These are phyloP conservation scores for Penicillium pancosmium DNA, from an alignment of 495 filamentous ascomycete species.

Conservation along the genomic window DNA sequence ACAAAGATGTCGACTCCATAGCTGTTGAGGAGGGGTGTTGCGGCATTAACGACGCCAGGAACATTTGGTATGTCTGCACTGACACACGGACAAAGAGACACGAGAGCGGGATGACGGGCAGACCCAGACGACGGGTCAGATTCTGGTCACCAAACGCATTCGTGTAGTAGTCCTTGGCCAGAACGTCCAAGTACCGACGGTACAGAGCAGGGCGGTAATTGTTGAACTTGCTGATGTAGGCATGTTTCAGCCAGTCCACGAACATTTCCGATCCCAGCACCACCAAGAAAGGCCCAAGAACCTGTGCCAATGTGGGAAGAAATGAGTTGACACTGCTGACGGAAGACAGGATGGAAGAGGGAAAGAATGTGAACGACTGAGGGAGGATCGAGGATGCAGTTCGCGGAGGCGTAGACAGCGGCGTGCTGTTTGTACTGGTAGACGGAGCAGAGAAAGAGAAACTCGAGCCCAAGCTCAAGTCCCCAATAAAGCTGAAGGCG, in stretches of 20 bases:
- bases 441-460: conserved; percentile 34
- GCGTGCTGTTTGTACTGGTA: conserved; percentile 50
- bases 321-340: conserved; percentile 48
- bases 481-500: conserved; percentile 45
- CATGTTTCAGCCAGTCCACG: conserved; percentile 97
- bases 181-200: conserved; percentile 82
- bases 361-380: conserved; percentile 84
- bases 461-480: conserved; percentile 34
- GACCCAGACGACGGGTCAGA: conserved; percentile 83
- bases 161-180: conserved; percentile 97
- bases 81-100: conserved; percentile 95
- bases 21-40: conserved; percentile 72
- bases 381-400: conserved; percentile 70
- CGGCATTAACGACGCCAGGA: conserved; percentile 82
- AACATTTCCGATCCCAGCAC: conserved; percentile 95
- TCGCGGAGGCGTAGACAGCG: conserved; percentile 49
- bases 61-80: conserved; percentile 98
- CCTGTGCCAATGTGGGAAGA: conserved; percentile 77
- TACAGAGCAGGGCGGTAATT: conserved; percentile 90
- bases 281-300: conserved; percentile 87
- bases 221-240: conserved; percentile 98
- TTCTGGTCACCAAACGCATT: conserved; percentile 92
- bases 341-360: conserved; percentile 52
- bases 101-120: conserved; percentile 89
- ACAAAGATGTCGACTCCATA: conserved; percentile 62